Base-by-base conservation (phyloP, 768 basidiomycete species). In the Suillus occidentalis region DNA sequence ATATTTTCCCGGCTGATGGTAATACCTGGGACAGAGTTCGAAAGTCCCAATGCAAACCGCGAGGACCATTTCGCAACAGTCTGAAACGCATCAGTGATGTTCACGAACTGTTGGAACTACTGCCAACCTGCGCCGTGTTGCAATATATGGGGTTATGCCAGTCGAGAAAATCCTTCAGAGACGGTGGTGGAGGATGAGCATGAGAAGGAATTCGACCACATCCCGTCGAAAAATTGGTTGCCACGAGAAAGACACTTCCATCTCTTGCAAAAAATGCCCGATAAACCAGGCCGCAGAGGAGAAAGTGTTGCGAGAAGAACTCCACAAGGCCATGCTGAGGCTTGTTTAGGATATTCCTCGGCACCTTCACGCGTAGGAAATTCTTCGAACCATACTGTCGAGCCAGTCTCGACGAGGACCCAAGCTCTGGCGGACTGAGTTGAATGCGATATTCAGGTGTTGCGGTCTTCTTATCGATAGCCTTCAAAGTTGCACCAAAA, bases 221-320 rank as follows among this genome's bases (percentile, higher is more conserved):
- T 42, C 40, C 58, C 25, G 16, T 31, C 25, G 25, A 55, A 6
- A 16, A 52, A 66, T 87, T 81, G 0, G 87, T 88, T 61, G 78
- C 79, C 45, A 86, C 73, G 9, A 87, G 76, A 67, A 88, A 89
- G 0, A 87, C 82, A 47, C 73, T 85, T 14, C 77, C 72, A 13
- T 90, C 88, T 69, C 89, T 90, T 3, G 83, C 81, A 67, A 79
- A 87, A 67, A 88, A 89, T 0, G 87, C 81, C 1, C 87, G 80
- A 71, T 84, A 91, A 1, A 91, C 81, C 0, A 75, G 68, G 0
- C 82, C 82, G 66, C 81, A 82, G 20, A 92, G 69, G 22, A 91
- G 69, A 53, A 90, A 80, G 0, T 85, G 84, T 42, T 81, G 77
- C 12, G 72, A 68, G 60, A 89, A 79, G 63, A 81, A 87, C 0